These are phyloP conservation scores for Colletotrichum sp. DNA, from an alignment of 2,329 filamentous ascomycete species.

Conservation along the genomic window DNA sequence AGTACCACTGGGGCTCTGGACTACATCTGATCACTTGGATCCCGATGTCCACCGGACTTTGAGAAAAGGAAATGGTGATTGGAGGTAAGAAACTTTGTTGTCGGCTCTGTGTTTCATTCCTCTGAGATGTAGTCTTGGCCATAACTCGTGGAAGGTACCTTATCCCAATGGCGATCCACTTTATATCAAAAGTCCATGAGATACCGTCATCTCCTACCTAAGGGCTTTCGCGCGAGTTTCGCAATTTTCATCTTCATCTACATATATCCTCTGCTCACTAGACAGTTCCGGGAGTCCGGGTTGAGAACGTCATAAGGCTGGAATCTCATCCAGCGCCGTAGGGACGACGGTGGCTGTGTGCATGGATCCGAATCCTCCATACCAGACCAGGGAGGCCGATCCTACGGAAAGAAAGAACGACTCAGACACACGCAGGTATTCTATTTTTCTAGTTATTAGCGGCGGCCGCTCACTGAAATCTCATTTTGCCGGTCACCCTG, in stretches of 20 bases:
- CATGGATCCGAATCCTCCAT: background rate
- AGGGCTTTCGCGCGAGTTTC: background rate
- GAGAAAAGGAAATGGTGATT: rapidly evolving
- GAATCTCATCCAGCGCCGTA: too few species aligned
- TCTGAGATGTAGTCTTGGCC: rapidly evolving
- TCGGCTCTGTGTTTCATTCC: background rate
- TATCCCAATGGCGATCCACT: background rate
- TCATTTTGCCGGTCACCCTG: background rate
- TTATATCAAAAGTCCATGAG: background rate
- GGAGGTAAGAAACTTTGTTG: background rate
- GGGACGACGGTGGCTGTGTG: background rate
- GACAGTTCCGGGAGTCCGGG: background rate
- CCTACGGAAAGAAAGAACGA: background rate
- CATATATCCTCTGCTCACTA: background rate
- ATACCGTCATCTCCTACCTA: background rate
- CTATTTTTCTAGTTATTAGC: background rate
- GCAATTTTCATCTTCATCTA: background rate
- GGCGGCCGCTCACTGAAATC: background rate
- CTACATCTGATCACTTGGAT: background rate
- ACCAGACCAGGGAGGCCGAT: background rate
- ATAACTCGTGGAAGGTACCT: background rate
- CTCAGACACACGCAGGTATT: background rate
- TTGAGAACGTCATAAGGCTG: background rate
- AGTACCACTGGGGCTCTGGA: background rate
- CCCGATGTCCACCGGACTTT: background rate